These are phyloP conservation scores for Talaromyces atroroseus DNA, from an alignment of 2,329 filamentous ascomycete species.

Conservation along the genomic window DNA sequence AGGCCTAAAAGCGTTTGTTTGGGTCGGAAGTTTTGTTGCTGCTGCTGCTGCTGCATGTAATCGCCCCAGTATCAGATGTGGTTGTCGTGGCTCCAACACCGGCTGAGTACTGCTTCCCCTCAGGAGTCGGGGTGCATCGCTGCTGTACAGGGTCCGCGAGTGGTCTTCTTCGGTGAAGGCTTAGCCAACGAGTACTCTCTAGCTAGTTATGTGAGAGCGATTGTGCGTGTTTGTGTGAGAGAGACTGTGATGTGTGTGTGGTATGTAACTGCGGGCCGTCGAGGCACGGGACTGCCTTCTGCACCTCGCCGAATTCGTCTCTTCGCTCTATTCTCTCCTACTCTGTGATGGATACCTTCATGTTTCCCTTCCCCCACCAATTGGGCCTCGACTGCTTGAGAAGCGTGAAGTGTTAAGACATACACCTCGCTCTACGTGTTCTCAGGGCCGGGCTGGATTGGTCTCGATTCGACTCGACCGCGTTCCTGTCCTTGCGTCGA, in stretches of 20 bases:
- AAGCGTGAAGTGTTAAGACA: not conserved
- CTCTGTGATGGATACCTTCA: constrained; percentile 1
- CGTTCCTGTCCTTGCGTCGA: constrained; percentile 3
- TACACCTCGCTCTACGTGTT: not conserved
- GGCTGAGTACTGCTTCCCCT: not conserved
- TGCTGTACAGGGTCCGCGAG: not conserved
- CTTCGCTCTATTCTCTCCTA: not conserved
- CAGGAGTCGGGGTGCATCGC: not conserved
- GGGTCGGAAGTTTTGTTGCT: not conserved
- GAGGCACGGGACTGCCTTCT: constrained; percentile 4
- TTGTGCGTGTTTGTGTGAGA: not conserved
- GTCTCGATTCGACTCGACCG: constrained; percentile 2
- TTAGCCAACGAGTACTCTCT: not conserved
- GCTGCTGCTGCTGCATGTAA: constrained; percentile 2
- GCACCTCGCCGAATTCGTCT: constrained; percentile 10
- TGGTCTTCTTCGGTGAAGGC: not conserved
- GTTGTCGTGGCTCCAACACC: constrained; percentile 7
- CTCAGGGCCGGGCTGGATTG: not conserved
- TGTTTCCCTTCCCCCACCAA: not conserved
- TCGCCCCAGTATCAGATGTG: constrained; percentile 7
- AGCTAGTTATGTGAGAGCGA: not conserved
- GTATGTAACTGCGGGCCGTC: not conserved
- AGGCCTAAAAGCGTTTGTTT: not conserved
- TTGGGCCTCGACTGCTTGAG: not conserved
- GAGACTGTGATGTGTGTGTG: not conserved